These are phyloP conservation scores for Mallotus japonicus DNA, from an alignment of 441 rosid species.

Conservation along the genomic window DNA sequence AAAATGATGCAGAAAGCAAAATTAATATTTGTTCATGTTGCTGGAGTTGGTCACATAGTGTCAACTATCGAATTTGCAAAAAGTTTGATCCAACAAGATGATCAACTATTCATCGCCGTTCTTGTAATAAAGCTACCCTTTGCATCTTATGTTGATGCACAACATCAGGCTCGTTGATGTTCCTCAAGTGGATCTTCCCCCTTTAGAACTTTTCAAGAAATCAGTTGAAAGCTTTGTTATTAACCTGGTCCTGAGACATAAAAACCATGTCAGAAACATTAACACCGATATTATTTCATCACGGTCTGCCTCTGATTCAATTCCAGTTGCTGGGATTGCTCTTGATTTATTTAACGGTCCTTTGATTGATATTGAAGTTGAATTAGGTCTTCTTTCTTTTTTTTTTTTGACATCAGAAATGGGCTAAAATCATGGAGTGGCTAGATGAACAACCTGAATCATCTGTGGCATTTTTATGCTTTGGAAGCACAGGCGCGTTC, in stretches of 20 bases:
- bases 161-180: conserved; percentile 38
- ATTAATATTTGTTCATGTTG: conserved; percentile 51
- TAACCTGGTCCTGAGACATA: conserved; percentile 15
- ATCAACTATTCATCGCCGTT: conserved; percentile 39
- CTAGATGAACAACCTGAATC: conserved; percentile 42
- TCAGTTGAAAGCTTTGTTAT: conserved; percentile 29
- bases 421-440: conserved; percentile 37
- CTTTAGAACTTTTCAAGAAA: conserved; percentile 24
- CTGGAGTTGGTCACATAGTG: conserved; percentile 47
- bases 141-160: conserved; percentile 18
- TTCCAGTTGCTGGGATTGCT: conserved; percentile 41
- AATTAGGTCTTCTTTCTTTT: conserved; percentile 45
- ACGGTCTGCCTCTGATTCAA: conserved; percentile 5
- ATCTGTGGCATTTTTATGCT: conserved; percentile 56
- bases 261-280: conserved; percentile 23
- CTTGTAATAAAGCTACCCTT: conserved; percentile 42
- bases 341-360: conserved; percentile 54
- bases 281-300: conserved; percentile 18
- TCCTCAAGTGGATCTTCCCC: conserved; percentile 41
- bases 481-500: conserved; percentile 51
- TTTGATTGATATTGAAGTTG: conserved; percentile 54
- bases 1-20: conserved; percentile 34
- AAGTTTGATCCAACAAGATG: conserved; percentile 36
- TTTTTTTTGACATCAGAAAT: conserved; percentile 39
- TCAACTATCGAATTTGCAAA: conserved; percentile 46